A percentile compares a stretch with the other conserved stretches of the same genome.
Evolutionary conservation across 805 yeast species (phyloP).

Genomic region (Ogataea siamensis): DNA sequence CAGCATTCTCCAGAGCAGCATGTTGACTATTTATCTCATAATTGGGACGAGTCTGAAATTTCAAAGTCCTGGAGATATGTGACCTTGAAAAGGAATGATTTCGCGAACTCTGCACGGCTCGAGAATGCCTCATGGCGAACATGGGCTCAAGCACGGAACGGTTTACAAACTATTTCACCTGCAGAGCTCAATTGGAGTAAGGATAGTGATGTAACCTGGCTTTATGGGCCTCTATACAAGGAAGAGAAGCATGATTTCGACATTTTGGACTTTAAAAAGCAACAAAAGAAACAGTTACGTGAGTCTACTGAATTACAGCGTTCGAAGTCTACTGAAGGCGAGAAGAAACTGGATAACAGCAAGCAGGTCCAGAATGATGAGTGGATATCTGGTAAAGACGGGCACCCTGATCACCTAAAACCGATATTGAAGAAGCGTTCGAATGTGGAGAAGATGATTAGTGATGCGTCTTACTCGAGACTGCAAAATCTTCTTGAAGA

Average conservation of each 20-base stretch:
- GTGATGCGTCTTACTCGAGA: conserved; percentile 45
- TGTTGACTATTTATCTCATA: conserved; percentile 91
- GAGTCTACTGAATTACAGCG: neutral
- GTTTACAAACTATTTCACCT: conserved; percentile 78
- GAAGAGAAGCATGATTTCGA: conserved; percentile 23
- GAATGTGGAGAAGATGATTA: conserved; percentile 74
- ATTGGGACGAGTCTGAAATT: conserved; percentile 94
- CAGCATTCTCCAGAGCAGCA: conserved; percentile 80
- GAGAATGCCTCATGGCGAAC: conserved; percentile 95
- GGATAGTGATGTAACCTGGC: conserved; percentile 96
- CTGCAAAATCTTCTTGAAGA: conserved; percentile 33
- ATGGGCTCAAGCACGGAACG: conserved; percentile 86
- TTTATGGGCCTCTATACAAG: conserved; percentile 75
- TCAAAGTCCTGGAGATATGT: conserved; percentile 96
- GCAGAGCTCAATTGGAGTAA: conserved; percentile 94
- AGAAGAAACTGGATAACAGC: no score
- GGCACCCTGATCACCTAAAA: conserved; percentile 48
- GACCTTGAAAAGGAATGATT: conserved; percentile 75
- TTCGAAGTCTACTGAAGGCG: neutral
- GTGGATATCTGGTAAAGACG: no score
- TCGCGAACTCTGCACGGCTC: conserved; percentile 73
- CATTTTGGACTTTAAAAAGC: conserved; percentile 19
- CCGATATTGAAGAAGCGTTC: conserved; percentile 88
- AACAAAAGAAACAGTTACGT: conserved; percentile 9
- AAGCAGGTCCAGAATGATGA: no score